Evolutionary conservation across 345 rosid species (phyloP), one percentile per base, ranked within the genome.

Genomic region (Brassica juncea): DNA sequence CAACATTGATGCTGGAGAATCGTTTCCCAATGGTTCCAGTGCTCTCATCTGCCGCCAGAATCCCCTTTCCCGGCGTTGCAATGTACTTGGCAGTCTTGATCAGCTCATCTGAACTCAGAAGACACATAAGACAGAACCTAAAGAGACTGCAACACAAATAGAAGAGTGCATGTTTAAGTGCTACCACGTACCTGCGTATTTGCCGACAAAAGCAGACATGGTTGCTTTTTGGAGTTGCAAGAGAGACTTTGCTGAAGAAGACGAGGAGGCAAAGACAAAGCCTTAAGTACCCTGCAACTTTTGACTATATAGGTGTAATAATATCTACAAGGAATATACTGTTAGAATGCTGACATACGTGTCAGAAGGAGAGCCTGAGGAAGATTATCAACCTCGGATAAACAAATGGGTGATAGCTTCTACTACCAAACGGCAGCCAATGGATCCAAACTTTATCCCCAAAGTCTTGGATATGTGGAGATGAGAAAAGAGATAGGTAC

Each of bases 11-110:
- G 88, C 99, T 81, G 12, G 98, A 71, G 9, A 94, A 87, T 64
- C 99, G 94, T 89, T 92, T 94, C 49, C 99, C 98, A 0, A 94
- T 92, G 81, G 99, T 94, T 74, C 99, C 98, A 0, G 97, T 94
- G 86, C 98, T 94, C 89, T 92, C 97, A 23, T 94, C 98, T 3
- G 99, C 99, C 0, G 99, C 99, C 81, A 94, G 75, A 61, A 94
- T 94, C 5, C 97, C 99, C 76, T 92, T 94, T 65, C 97, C 97
- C 0, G 97, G 95, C 0, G 95, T 89, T 75, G 97, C 99, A 55
- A 94, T 94, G 88, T 86, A 88, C 87, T 89, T 92, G 80, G 99
- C 97, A 2, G 85, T 92, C 97, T 89, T 86, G 80, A 92, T 89
- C 68, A 94, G 85, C 85, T 94, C 97, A 80, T 94, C 97, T 92